phyloP scores from a whole-genome alignment of 2,329 filamentous ascomycete species.

The Penicillium concentricum region DNA sequence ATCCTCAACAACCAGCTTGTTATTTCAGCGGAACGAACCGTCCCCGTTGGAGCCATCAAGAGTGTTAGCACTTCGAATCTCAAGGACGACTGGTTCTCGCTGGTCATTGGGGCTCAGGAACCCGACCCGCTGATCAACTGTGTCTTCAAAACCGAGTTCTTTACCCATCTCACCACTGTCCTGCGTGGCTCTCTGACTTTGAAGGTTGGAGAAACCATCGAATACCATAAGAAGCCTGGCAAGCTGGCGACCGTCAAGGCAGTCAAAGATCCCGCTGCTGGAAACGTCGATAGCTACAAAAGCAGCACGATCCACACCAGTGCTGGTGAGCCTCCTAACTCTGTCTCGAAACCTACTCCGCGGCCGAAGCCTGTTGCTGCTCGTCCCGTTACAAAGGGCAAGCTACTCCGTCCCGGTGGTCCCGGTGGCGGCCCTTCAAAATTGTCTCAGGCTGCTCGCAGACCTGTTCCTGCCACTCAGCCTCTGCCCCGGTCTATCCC shows the following conservation, averaged over 20 bases:
- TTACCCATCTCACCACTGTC: constrained; percentile 80
- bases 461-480: constrained; percentile 37
- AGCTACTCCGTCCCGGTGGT: constrained; percentile 87
- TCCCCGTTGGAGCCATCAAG: constrained; percentile 85
- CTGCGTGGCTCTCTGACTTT: constrained; percentile 79
- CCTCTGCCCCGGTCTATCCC: constrained; percentile 36
- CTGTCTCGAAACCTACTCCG: constrained; percentile 78
- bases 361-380: constrained; percentile 82
- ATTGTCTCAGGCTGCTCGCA: constrained; percentile 47
- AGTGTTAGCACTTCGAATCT: constrained; percentile 76
- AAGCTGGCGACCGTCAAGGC: constrained; percentile 89
- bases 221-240: constrained; percentile 96
- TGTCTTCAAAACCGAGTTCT: constrained; percentile 94
- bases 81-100: constrained; percentile 95
- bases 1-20: constrained; percentile 78
- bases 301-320: constrained; percentile 86
- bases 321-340: constrained; percentile 78
- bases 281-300: constrained; percentile 82
- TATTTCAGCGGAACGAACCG: constrained; percentile 76
- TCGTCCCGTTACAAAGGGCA: constrained; percentile 88
- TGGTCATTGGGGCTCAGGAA: constrained; percentile 84
- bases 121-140: constrained; percentile 92
- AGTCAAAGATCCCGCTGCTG: constrained; percentile 76
- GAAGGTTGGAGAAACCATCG: constrained; percentile 79
- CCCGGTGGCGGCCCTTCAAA: constrained; percentile 78